Conservation (phyloP, 23 red algal species). For the Gracilaria domingensis region DNA sequence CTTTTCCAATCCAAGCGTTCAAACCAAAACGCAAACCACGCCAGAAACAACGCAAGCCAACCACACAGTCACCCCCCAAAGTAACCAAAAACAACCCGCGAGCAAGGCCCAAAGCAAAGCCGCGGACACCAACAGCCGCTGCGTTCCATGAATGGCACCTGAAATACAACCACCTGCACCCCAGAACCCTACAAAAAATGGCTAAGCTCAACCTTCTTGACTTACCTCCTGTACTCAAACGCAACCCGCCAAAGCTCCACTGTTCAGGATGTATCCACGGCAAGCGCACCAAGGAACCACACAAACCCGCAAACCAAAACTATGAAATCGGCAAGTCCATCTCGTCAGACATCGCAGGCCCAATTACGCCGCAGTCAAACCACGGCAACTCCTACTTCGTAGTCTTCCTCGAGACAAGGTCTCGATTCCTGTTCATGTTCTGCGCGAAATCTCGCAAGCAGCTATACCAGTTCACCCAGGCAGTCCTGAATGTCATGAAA, state of each 20-base stretch:
- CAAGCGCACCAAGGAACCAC: background rate
- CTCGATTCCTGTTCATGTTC: background rate
- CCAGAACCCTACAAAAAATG: background rate
- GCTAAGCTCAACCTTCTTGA: background rate
- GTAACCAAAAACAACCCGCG: no score
- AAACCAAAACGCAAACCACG: no score
- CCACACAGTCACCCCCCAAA: no score
- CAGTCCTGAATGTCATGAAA: background rate
- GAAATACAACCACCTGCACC: background rate
- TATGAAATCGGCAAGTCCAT: background rate
- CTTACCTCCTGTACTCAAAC: background rate
- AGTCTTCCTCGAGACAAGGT: background rate
- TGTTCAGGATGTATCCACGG: background rate
- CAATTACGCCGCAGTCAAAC: background rate
- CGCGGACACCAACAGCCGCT: no score
- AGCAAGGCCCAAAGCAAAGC: no score
- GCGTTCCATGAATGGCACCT: conserved; percentile 41
- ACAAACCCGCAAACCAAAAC: background rate
- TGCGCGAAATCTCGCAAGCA: background rate
- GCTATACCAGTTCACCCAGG: background rate
- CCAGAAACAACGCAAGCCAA: no score
- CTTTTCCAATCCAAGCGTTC: no score
- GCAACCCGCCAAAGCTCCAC: background rate
- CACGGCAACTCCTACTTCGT: background rate
- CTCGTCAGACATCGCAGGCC: background rate